Base-by-base conservation (phyloP, 2,329 filamentous ascomycete species). In the Scytalidium sp. region DNA sequence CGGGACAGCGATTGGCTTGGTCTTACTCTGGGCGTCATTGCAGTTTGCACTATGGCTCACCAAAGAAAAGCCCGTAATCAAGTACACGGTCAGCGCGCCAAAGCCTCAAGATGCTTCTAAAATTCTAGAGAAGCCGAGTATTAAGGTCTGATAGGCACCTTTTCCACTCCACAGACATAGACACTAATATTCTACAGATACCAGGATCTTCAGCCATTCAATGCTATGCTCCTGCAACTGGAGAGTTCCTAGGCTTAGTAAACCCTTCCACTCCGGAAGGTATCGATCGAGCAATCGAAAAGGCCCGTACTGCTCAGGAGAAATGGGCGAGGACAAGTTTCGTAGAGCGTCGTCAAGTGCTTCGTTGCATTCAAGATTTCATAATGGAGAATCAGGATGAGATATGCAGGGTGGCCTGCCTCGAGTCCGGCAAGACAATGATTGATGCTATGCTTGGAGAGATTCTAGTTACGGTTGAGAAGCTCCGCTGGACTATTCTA, bases 341-440 rank as follows among this genome's bases (percentile, higher is more conserved):
- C 64, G 72, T 79, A 8, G 79, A 96, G 67, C 80, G 94, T 52
- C 80, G 86, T 57, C 85, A 81, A 60, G 90, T 99, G 42, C 76
- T 99, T 55, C 83, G 84, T 52, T 90, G 90, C 6, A 75, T 99
- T 63, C 75, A 96, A 59, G 86, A 85, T 69, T 85, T 92, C 60
- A 79, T 99, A 9, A 79, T 99, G 51, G 88, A 95, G 56, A 87
- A 97, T 65, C 91, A 97, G 67, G 87, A 93, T 57, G 79, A 86
- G 21, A 95, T 99, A 60, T 92, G 90, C 61, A 80, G 83, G 15
- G 83, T 90, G 23, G 93, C 92, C 45, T 95, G 90, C 63, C 78
- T 96, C 29, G 94, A 99, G 70, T 95, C 90, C 40, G 94, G 94
- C 56, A 99, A 99, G 78, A 97, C 95, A 2, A 88, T 93, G 75